Conservation (phyloP, 306 rosid genomes). For the Crotalaria pallida region DNA sequence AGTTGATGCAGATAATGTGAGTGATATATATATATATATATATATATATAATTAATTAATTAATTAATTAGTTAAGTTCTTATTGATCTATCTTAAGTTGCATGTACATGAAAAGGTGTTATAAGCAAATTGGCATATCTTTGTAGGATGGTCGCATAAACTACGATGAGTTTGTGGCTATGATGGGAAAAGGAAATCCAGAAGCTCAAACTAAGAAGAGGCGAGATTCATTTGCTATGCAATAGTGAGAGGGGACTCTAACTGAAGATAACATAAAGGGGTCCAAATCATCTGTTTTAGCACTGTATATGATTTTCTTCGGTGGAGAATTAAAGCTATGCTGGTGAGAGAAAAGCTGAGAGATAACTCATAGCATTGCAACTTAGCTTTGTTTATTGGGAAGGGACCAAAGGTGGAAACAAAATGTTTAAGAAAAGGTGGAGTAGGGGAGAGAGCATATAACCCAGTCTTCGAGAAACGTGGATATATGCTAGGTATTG, state of each 20-base stretch:
- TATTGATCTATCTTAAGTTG: background rate
- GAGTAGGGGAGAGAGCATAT: background rate
- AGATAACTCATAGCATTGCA: background rate
- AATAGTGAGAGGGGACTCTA: background rate
- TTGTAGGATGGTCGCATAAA: conserved; percentile 84
- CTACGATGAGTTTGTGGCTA: conserved; percentile 85
- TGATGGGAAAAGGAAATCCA: conserved; percentile 93
- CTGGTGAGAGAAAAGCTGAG: background rate
- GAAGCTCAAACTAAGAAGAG: conserved; percentile 72
- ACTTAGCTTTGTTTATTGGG: conserved; percentile 7
- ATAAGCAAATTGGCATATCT: background rate
- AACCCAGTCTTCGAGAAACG: conserved; percentile 19
- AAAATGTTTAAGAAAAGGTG: background rate
- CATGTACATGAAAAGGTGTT: background rate
- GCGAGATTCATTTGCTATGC: conserved; percentile 36
- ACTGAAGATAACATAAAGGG: background rate
- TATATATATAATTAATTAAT: too few relatives aligned
- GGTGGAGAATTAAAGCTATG: conserved; percentile 14
- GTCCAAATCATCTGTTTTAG: background rate
- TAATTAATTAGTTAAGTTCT: background rate
- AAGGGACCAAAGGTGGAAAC: conserved; percentile 13
- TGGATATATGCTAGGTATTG: conserved; percentile 17
- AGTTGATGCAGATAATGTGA: conserved; percentile 82
- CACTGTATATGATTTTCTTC: background rate
- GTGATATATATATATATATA: too few relatives aligned